Percentiles rank a stretch among this genome's conserved stretches.
phyloP scores from a whole-genome alignment of 2,329 filamentous ascomycete genomes.

The Stemphylium beticola region DNA sequence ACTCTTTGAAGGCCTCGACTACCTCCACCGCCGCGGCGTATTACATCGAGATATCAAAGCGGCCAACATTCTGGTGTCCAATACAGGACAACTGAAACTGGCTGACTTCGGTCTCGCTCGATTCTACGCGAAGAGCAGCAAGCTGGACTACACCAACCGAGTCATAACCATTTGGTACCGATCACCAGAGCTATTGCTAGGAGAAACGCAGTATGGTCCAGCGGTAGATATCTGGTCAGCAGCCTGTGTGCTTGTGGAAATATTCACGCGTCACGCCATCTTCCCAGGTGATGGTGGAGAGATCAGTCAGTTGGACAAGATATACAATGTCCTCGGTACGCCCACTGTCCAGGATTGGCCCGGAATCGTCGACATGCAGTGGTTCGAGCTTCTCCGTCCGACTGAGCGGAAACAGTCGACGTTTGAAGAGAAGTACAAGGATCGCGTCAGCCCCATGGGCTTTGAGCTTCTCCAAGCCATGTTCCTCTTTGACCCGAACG shows the following conservation, averaged over 20 bases:
- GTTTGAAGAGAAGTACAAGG: constrained; percentile 83
- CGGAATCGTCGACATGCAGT: constrained; percentile 88
- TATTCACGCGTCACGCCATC: constrained; percentile 91
- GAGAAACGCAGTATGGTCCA: constrained; percentile 93
- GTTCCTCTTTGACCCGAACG: constrained; percentile 86
- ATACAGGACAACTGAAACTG: constrained; percentile 84
- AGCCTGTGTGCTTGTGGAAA: constrained; percentile 94
- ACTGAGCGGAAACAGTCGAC: constrained; percentile 72
- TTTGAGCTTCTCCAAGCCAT: constrained; percentile 83
- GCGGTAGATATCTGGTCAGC: constrained; percentile 98
- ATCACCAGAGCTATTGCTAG: constrained; percentile 89
- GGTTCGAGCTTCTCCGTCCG: constrained; percentile 91
- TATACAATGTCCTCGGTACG: constrained; percentile 91
- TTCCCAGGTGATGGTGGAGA: constrained; percentile 97
- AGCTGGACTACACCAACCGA: constrained; percentile 95
- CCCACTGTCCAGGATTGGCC: constrained; percentile 88
- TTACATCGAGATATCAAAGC: constrained; percentile 98
- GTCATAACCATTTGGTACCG: constrained; percentile 99
- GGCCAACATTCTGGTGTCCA: constrained; percentile 94
- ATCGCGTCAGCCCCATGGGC: constrained; percentile 77
- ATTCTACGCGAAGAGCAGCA: constrained; percentile 91
- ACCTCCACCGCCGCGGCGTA: constrained; percentile 90
- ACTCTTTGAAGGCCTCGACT: constrained; percentile 91
- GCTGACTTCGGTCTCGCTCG: constrained; percentile 96
- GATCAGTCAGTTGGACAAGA: constrained; percentile 93